These are phyloP conservation scores for Solanum pennellii DNA, from an alignment of 257 asterid genomes.

Conservation along the genomic window DNA sequence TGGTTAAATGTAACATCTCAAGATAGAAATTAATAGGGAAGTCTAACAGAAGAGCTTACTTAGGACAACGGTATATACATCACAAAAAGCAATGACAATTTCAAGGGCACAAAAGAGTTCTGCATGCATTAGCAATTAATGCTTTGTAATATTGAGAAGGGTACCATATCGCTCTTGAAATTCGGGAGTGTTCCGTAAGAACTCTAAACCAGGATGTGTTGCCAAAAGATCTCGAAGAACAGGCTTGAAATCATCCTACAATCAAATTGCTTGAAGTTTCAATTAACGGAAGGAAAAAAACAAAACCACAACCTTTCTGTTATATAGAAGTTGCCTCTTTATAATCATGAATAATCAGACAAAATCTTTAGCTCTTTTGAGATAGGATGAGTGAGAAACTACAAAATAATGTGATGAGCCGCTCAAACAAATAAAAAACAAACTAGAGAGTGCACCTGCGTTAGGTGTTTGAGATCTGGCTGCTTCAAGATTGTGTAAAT, in stretches of 20 bases:
- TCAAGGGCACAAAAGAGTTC: background rate
- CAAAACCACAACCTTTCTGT: background rate
- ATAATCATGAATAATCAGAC: background rate
- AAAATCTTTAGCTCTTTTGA: background rate
- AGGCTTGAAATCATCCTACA: slow-evolving; percentile 85
- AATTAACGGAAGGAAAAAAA: background rate
- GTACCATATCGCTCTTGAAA: slow-evolving; percentile 99
- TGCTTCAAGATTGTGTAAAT: slow-evolving; percentile 79
- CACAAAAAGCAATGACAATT: background rate
- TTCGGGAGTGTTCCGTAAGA: slow-evolving; percentile 96
- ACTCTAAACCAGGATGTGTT: slow-evolving; percentile 96
- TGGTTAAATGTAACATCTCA: background rate
- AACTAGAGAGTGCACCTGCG: slow-evolving; percentile 45
- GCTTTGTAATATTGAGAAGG: slow-evolving; percentile 2
- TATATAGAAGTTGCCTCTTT: background rate
- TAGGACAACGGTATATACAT: background rate
- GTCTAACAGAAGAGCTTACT: background rate
- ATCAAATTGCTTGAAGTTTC: background rate
- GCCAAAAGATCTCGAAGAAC: slow-evolving; percentile 90
- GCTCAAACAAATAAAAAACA: background rate
- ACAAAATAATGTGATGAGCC: background rate
- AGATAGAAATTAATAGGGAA: background rate
- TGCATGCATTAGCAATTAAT: background rate
- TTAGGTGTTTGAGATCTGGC: slow-evolving; percentile 58
- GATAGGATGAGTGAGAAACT: background rate